phyloP scores from a whole-genome alignment of 768 basidiomycete species.

The Mycena crocata region DNA sequence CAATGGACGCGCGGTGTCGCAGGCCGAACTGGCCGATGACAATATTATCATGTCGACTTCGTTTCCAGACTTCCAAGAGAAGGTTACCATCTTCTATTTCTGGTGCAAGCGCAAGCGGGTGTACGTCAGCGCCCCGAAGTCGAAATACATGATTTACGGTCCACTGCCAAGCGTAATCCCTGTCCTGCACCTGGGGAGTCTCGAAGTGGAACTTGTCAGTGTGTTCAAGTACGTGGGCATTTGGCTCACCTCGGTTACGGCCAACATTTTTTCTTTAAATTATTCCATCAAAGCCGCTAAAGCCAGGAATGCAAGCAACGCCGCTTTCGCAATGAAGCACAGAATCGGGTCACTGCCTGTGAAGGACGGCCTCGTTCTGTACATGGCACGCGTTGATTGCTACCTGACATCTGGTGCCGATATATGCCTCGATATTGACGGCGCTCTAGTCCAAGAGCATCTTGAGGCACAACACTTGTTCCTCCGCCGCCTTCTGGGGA shows the following conservation, averaged over 20 bases:
- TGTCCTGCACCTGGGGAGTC: conserved; percentile 1
- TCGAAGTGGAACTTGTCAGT: neutral
- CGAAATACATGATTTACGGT: conserved; percentile 35
- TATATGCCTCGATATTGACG: neutral
- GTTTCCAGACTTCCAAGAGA: conserved; percentile 25
- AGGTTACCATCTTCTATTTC: conserved; percentile 20
- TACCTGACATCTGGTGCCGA: neutral
- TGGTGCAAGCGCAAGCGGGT: conserved; percentile 39
- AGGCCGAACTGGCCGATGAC: conserved; percentile 37
- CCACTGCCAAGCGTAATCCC: neutral
- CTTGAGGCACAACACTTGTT: neutral
- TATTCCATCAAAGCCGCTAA: too few species aligned
- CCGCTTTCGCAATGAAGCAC: neutral
- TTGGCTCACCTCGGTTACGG: conserved; percentile 1
- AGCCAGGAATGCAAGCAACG: too few species aligned
- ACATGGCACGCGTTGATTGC: too few species aligned
- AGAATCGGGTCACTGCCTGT: neutral
- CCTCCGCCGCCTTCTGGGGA: conserved; percentile 6
- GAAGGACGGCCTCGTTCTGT: too few species aligned
- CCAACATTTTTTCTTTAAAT: conserved; percentile 27
- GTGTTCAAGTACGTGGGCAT: conserved; percentile 34
- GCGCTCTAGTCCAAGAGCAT: neutral
- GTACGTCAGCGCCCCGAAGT: conserved; percentile 37
- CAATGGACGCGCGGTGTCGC: conserved; percentile 15
- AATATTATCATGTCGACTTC: conserved; percentile 26